Percentiles rank a stretch among this genome's conserved stretches.
These are phyloP conservation scores for Rhizophlyctis rosea DNA, from an alignment of 192 early-diverging fungal genomes.

Conservation along the genomic window DNA sequence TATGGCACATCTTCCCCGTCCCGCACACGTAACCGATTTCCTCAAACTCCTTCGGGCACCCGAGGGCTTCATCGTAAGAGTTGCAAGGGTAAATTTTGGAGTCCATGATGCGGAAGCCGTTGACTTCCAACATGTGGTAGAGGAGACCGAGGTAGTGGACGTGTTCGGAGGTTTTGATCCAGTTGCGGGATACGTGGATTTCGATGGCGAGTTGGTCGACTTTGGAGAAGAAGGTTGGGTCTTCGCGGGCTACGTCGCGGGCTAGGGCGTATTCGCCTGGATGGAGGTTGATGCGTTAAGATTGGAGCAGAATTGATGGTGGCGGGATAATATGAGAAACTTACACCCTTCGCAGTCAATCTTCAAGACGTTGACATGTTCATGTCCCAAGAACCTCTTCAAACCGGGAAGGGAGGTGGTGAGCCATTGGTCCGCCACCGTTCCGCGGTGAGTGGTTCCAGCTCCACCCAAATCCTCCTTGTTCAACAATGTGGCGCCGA, in stretches of 20 bases:
- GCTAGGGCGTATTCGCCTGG: conserved; percentile 13
- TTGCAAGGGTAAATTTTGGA: conserved; percentile 8
- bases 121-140: conserved; percentile 6
- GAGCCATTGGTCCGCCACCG: conserved; percentile 3
- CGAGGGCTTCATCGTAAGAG: conserved; percentile 8
- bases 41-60: conserved; percentile 1
- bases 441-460: neutral
- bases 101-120: neutral
- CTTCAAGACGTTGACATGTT: conserved; percentile 6
- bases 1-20: conserved; percentile 8
- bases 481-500: neutral
- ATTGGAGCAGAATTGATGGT: neutral
- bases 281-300: too few relatives aligned
- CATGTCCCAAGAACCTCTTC: neutral
- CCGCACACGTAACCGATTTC: conserved; percentile 7
- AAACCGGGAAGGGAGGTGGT: conserved; percentile 12
- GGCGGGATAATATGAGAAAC: neutral
- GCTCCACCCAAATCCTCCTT: neutral
- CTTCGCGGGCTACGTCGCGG: neutral
- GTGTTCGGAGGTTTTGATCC: conserved; percentile 8
- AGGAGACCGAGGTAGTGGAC: conserved; percentile 9
- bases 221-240: conserved; percentile 9
- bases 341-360: conserved; percentile 11
- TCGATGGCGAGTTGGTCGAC: conserved; percentile 14
- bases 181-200: conserved; percentile 8